Conservation (phyloP, 2,329 filamentous ascomycete genomes). For the Truncatella angustata region DNA sequence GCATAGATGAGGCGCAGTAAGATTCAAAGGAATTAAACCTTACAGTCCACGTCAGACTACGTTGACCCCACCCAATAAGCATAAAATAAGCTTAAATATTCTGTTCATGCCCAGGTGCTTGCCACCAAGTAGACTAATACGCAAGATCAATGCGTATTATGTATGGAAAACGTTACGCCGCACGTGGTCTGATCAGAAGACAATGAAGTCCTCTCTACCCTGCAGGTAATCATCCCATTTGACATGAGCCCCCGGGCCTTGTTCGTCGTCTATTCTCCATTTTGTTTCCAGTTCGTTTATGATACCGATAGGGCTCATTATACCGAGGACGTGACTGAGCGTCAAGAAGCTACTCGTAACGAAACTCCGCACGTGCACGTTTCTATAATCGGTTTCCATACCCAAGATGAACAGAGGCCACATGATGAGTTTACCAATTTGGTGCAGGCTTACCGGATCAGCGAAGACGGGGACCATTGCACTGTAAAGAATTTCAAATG, state of each 20-base stretch:
- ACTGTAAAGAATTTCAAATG: not conserved
- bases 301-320: conserved; percentile 7
- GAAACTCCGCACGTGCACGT: not conserved
- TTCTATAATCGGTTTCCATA: conserved; percentile 7
- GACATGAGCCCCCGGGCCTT: not conserved
- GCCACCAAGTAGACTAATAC: too few relatives aligned
- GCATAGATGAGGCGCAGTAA: not conserved
- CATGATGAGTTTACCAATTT: conserved; percentile 13
- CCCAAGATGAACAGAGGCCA: conserved; percentile 13
- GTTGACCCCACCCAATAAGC: not conserved
- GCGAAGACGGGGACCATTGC: conserved; percentile 8
- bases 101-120: too few relatives aligned
- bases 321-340: conserved; percentile 8
- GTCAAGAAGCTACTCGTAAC: conserved; percentile 8
- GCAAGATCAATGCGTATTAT: too few relatives aligned
- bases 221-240: conserved; percentile 13
- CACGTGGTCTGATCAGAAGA: too few relatives aligned
- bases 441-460: conserved; percentile 9
- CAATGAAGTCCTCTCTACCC: conserved; percentile 12
- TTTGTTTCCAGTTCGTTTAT: conserved; percentile 6
- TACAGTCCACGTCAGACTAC: not conserved
- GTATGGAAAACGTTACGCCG: too few relatives aligned
- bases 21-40: not conserved
- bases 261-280: conserved; percentile 8
- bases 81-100: not conserved